Conservation (phyloP, 441 rosid species). For the Erodium chrysanthum region DNA sequence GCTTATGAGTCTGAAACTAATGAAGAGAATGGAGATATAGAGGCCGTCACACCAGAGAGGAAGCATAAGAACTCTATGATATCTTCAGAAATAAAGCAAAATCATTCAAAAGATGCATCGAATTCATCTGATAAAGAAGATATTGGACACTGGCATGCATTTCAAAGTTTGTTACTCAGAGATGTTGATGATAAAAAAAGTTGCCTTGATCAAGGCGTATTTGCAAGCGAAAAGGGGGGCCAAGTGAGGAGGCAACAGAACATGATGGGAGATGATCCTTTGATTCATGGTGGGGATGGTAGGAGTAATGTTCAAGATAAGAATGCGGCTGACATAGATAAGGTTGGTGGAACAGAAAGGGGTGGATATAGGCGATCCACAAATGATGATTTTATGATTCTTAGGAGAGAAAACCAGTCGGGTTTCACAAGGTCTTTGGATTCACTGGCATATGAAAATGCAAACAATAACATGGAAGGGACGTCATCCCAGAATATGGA, state of each 20-base stretch:
- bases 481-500: conserved; percentile 39
- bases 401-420: conserved; percentile 28
- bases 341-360: conserved; percentile 39
- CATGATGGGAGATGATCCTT: conserved; percentile 47
- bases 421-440: conserved; percentile 34
- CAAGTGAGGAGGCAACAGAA: conserved; percentile 41
- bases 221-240: conserved; percentile 54
- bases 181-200: conserved; percentile 63
- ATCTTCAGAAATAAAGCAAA: conserved; percentile 32
- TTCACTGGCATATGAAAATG: conserved; percentile 41
- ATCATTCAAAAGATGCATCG: conserved; percentile 19
- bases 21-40: conserved; percentile 33
- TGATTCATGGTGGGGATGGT: conserved; percentile 37
- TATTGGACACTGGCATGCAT: conserved; percentile 75
- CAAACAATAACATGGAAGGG: conserved; percentile 33
- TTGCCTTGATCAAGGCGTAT: conserved; percentile 33
- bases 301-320: conserved; percentile 39
- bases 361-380: conserved; percentile 31
- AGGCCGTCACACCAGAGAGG: conserved; percentile 18
- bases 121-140: conserved; percentile 32
- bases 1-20: conserved; percentile 46
- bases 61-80: conserved; percentile 25
- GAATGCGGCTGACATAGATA: conserved; percentile 31
- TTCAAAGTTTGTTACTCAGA: conserved; percentile 65
- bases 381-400: conserved; percentile 51